Base-by-base conservation (phyloP, 305 asterid species). In the Rubia peregrina region DNA sequence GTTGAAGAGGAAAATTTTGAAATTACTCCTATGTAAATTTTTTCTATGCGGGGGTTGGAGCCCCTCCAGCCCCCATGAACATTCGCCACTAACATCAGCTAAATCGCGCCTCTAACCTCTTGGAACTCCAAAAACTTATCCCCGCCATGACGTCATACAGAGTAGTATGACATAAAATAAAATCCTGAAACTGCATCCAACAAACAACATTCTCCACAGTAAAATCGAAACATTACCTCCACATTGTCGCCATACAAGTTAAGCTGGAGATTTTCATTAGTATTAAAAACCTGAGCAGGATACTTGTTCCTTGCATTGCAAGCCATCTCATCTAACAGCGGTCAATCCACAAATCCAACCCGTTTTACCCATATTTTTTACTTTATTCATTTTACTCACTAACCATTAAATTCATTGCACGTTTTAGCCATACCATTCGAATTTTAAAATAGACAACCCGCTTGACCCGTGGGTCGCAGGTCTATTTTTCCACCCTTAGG, bases 311-410 rank as follows among this genome's bases (percentile, higher is more conserved):
- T 92, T 65, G 99, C 80, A 82, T 95, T 95, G 84, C 99, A 91
- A 66, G 97, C 99, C 98, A 95, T 95, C 80, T 95, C 98, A 82
- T 95, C 98, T 71, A 95, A 98, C 88, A 91, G 80, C 99, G n/a
- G n/a, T n/a, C n/a, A n/a, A n/a, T n/a, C n/a, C n/a, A n/a, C n/a
- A n/a, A n/a, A n/a, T n/a, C n/a, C n/a, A n/a, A n/a, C n/a, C n/a
- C n/a, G n/a, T n/a, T n/a, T n/a, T n/a, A n/a, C n/a, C n/a, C n/a
- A n/a, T n/a, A n/a, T n/a, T n/a, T n/a, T n/a, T n/a, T n/a, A n/a
- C n/a, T n/a, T n/a, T n/a, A n/a, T n/a, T n/a, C n/a, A n/a, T n/a
- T n/a, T n/a, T n/a, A n/a, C n/a, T n/a, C n/a, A n/a, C n/a, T n/a
- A n/a, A n/a, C n/a, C n/a, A n/a, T n/a, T n/a, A n/a, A n/a, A n/a